phyloP scores from a whole-genome alignment of 2,329 filamentous ascomycete genomes.

The Monosporascus sp. region DNA sequence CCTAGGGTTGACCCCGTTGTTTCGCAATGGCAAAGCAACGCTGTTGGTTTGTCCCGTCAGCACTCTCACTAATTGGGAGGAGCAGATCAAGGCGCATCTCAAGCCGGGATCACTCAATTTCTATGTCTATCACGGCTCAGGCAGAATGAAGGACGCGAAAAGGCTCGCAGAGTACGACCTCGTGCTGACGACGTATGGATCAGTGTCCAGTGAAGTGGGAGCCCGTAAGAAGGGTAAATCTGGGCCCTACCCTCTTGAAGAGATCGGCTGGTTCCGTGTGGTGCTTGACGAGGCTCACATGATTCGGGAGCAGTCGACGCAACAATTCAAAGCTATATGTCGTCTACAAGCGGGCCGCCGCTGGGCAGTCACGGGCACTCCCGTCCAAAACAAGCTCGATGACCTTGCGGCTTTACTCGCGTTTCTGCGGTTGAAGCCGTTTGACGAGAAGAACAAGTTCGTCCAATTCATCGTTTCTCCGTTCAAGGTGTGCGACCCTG shows the following conservation, averaged over 20 bases:
- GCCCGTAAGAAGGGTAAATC: conserved; percentile 56
- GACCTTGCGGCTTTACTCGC: conserved; percentile 83
- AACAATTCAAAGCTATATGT: conserved; percentile 81
- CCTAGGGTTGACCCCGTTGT: conserved; percentile 46
- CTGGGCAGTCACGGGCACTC: conserved; percentile 97
- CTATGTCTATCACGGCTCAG: conserved; percentile 82
- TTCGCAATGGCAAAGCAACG: conserved; percentile 69
- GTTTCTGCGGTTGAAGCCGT: conserved; percentile 79
- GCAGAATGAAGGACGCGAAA: conserved; percentile 62
- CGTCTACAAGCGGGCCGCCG: conserved; percentile 72
- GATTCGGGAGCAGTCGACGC: conserved; percentile 78
- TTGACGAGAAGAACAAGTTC: conserved; percentile 73
- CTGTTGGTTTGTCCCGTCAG: conserved; percentile 85
- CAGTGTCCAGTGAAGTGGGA: conserved; percentile 72
- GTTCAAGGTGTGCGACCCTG: conserved; percentile 80
- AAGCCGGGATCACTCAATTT: conserved; percentile 58
- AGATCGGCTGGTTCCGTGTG: conserved; percentile 87
- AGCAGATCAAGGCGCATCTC: conserved; percentile 82
- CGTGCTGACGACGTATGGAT: conserved; percentile 89
- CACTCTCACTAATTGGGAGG: conserved; percentile 90
- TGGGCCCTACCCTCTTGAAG: conserved; percentile 60
- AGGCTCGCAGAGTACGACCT: conserved; percentile 72
- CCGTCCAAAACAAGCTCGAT: conserved; percentile 88
- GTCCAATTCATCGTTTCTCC: conserved; percentile 73
- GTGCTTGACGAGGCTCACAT: conserved; percentile 93